Conservation (phyloP, 495 filamentous ascomycete species). For the Penicillium paradoxum region DNA sequence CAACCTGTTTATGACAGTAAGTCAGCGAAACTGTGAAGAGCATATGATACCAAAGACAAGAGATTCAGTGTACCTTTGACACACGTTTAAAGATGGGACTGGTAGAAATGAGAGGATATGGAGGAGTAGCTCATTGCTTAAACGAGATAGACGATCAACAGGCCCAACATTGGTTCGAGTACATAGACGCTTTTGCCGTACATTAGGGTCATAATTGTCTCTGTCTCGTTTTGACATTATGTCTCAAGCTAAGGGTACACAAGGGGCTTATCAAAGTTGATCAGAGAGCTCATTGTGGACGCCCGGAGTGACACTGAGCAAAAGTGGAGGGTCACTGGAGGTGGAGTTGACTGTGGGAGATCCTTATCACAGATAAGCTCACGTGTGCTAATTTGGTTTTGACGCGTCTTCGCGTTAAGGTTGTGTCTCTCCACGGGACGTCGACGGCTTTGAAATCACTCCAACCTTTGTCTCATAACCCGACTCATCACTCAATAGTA, state of each 20-base stretch:
- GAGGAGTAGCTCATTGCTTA: conserved; percentile 86
- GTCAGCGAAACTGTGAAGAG: neutral
- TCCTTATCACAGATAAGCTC: conserved; percentile 6
- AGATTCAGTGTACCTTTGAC: conserved; percentile 51
- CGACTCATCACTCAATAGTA: neutral
- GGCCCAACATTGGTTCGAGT: conserved; percentile 20
- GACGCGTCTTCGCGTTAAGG: neutral
- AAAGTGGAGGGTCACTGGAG: neutral
- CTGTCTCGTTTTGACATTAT: conserved; percentile 46
- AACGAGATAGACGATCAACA: conserved; percentile 48
- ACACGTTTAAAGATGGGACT: conserved; percentile 60
- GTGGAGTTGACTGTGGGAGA: conserved; percentile 1
- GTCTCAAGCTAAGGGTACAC: neutral
- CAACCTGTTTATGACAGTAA: conserved; percentile 42
- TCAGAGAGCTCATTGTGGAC: neutral
- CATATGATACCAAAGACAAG: neutral
- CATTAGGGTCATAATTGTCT: conserved; percentile 13
- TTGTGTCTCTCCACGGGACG: conserved; percentile 2
- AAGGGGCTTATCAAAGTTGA: neutral
- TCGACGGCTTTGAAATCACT: neutral
- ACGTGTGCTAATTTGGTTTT: conserved; percentile 5
- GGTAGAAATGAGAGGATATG: conserved; percentile 76
- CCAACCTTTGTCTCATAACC: neutral
- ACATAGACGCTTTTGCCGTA: conserved; percentile 31
- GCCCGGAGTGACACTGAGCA: neutral